Evolutionary conservation across 495 filamentous ascomycete genomes (phyloP).

Genomic region (Hypoxylon trugodes): DNA sequence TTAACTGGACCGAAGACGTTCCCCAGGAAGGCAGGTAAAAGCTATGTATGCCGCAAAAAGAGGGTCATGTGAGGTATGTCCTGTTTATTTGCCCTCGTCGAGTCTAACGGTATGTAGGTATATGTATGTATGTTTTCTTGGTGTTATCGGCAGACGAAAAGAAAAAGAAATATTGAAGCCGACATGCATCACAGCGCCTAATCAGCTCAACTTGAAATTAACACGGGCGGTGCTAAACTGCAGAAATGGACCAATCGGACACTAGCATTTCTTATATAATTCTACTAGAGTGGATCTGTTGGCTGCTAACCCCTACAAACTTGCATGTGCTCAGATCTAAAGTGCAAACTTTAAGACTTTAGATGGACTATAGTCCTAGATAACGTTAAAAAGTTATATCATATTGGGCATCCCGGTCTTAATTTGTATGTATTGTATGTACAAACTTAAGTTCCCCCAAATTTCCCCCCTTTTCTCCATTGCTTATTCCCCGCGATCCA

Average conservation of each 20-base stretch:
- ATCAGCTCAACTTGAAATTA: constrained; percentile 1
- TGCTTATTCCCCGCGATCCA: constrained; percentile 17
- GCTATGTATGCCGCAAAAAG: neutral
- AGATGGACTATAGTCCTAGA: constrained; percentile 2
- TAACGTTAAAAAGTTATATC: constrained; percentile 1
- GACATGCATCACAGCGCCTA: constrained; percentile 21
- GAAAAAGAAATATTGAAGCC: neutral
- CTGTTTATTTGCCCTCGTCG: constrained; percentile 11
- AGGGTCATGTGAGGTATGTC: constrained; percentile 17
- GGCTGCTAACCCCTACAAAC: constrained; percentile 6
- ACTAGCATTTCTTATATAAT: constrained; percentile 1
- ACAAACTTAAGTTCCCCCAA: constrained; percentile 8
- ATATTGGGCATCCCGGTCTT: constrained; percentile 20
- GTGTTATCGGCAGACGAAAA: constrained; percentile 11
- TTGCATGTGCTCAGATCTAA: constrained; percentile 4
- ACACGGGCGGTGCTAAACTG: neutral
- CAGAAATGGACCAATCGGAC: constrained; percentile 9
- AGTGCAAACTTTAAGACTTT: neutral
- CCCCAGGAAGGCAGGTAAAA: constrained; percentile 23
- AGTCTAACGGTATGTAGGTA: constrained; percentile 19
- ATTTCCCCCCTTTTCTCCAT: constrained; percentile 9
- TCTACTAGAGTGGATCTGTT: neutral
- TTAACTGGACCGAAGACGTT: neutral
- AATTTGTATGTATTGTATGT: no score
- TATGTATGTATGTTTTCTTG: no score